Base-by-base conservation (phyloP, 1,284 basidiomycete species). In the Leccinum subfulvum region DNA sequence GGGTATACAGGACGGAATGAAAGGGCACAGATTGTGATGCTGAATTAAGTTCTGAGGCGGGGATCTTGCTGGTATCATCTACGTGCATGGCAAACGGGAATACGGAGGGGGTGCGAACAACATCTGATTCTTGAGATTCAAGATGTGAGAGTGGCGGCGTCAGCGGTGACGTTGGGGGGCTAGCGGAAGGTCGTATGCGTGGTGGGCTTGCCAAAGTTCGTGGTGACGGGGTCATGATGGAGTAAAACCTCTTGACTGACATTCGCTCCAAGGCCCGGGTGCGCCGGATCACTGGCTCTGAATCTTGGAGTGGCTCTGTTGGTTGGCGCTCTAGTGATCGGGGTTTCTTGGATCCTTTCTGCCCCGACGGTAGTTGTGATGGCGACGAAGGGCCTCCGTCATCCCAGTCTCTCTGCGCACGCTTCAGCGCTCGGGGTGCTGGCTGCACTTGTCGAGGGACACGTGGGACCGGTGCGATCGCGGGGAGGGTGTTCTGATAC, bases 401-500 rank as follows among this genome's bases (percentile, higher is more conserved):
- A 16, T 73, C 70, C 68, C 70, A 67, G 16, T 68, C 70, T 58
- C 67, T 71, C 59, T 76, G 71, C 30, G 61, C 61, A 49, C 82
- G 81, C 64, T 81, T 81, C 56, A 78, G 67, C 4, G 72, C 63
- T 51, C 69, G 71, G n/a, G 72, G 70, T 39, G 74, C 75, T 28
- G 81, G 81, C 66, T 82, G 82, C 30, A 80, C 74, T 67, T 82
- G 84, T 37, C 79, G 78, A 0, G 78, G 76, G 66, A 79, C 71
- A 28, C 70, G 72, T 16, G 66, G 74, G 21, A 83, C 81, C 4
- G 82, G 78, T 16, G 74, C 76, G 52, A 90, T 79, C 10, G 86
- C 85, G 6, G 88, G 86, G 44, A 89, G 75, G 33, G 74, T 82
- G 73, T 80, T 86, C 73, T 89, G 85, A 75, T 85, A 87, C 23